Base-by-base conservation (phyloP, 225 moss, liverwort and hornwort genomes). In the Bryoerythrophyllum caledonicum region DNA sequence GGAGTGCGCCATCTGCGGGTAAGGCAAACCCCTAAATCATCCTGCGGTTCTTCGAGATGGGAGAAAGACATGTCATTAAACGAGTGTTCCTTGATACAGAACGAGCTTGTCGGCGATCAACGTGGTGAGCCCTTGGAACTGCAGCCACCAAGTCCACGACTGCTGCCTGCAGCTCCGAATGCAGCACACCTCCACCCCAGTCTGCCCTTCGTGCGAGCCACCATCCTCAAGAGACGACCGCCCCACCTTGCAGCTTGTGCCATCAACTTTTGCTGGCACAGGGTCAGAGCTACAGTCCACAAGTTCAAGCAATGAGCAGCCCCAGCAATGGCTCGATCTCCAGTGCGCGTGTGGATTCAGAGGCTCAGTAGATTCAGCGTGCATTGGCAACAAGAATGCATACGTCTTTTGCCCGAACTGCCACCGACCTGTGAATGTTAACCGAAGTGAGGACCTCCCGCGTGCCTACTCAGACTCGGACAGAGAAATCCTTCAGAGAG, bases 1-100 rank as follows among this genome's bases (percentile, higher is more conserved):
- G 27, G 14, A 66, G 1, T 88, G 88, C 35, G 69, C 55, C 65
- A 65, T 80, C 0, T 85, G 82, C 82, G 85, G 80, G 88, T 88
- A 80, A 82, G 76, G 72, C 24, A 30, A 63, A 71, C 6, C 48
- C 8, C 27, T 49, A 59, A 21, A 48, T 60, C 35, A 44, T 8
- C 17, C 20, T 6, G 38, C 13, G 44, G 11, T 67, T 48, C 16
- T 61, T 59, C 3, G 16, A 44, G 19, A 38, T 24, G n/a, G 19
- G 4, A 68, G 13, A n/a, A 44, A 11, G 27, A 65, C 1, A 32
- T 79, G 52, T 79, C 2, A 63, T 3, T 4, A 41, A 34, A 53
- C 52, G 43, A 14, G 9, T 26, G 8, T 23, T 16, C 19, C 0
- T 74, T 80, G 43, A 54, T 79, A 54, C 63, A 85, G 82, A 67